Conservation (phyloP, 495 filamentous ascomycete species). For the Margaritispora aquatica region DNA sequence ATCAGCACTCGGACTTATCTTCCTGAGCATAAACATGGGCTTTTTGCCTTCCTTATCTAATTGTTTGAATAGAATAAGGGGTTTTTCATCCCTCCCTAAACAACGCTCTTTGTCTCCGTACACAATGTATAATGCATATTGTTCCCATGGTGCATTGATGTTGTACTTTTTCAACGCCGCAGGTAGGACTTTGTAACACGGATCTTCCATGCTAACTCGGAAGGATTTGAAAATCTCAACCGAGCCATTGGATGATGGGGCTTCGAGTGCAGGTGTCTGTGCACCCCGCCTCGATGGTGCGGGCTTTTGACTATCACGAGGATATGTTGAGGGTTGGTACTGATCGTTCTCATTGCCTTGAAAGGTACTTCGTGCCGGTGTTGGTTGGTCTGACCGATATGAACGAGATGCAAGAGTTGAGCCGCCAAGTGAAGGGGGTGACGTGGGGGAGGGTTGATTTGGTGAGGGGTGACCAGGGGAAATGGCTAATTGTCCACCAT, state of each 20-base stretch:
- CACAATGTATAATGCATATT: slow-evolving; percentile 96
- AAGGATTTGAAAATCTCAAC: slow-evolving; percentile 99
- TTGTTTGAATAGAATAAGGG: slow-evolving; percentile 94
- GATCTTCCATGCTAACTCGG: slow-evolving; percentile 94
- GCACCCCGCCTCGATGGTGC: slow-evolving; percentile 33
- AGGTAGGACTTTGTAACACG: slow-evolving; percentile 93
- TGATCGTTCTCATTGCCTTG: slow-evolving; percentile 42
- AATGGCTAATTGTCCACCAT: slow-evolving; percentile 41
- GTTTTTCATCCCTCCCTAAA: slow-evolving; percentile 84
- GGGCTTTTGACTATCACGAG: slow-evolving; percentile 32
- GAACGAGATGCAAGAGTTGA: slow-evolving; percentile 51
- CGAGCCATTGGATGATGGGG: slow-evolving; percentile 33
- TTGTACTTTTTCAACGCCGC: slow-evolving; percentile 97
- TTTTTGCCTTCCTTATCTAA: slow-evolving; percentile 93
- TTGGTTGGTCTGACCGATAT: slow-evolving; percentile 41
- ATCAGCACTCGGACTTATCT: slow-evolving; percentile 39
- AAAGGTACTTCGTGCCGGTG: slow-evolving; percentile 40
- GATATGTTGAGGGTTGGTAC: slow-evolving; percentile 28
- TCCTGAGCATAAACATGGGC: slow-evolving; percentile 97
- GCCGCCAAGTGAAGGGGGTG: slow-evolving; percentile 45
- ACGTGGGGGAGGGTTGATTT: slow-evolving; percentile 72
- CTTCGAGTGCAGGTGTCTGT: slow-evolving; percentile 46
- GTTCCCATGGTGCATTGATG: slow-evolving; percentile 93
- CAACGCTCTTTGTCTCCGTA: slow-evolving; percentile 96
- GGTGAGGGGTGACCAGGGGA: slow-evolving; percentile 60